Conservation (phyloP, 768 basidiomycete species). For the Tricholoma sp. region DNA sequence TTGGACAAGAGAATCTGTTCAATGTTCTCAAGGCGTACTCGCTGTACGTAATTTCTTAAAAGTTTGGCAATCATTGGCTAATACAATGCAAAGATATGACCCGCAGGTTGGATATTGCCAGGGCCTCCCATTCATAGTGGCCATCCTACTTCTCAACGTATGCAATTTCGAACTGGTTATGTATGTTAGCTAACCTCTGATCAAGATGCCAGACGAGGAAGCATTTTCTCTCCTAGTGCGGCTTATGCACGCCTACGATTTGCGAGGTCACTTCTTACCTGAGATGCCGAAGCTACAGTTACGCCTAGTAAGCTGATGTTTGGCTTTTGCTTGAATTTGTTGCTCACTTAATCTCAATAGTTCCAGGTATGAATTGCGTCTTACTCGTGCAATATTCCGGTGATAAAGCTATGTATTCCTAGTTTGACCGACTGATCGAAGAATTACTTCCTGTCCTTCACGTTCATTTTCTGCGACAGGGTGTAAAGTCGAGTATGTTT, state of each 20-base stretch:
- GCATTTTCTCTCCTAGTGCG: constrained; percentile 94
- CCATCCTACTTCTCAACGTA: constrained; percentile 89
- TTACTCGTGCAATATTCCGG: neutral
- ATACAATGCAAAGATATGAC: constrained; percentile 56
- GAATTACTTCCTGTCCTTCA: constrained; percentile 91
- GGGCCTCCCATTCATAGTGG: constrained; percentile 94
- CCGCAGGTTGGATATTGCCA: constrained; percentile 97
- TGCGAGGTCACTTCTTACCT: constrained; percentile 95
- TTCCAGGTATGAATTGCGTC: constrained; percentile 46
- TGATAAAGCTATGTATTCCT: constrained; percentile 8
- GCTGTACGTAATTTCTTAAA: constrained; percentile 45
- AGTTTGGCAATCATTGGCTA: constrained; percentile 1
- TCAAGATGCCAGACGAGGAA: constrained; percentile 98
- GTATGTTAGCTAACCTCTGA: constrained; percentile 8
- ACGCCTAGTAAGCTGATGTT: constrained; percentile 58
- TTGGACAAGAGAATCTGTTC: constrained; percentile 96
- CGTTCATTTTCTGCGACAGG: constrained; percentile 89
- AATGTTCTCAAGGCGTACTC: constrained; percentile 98
- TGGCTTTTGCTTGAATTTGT: neutral
- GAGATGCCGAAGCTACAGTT: constrained; percentile 98
- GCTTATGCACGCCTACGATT: constrained; percentile 94
- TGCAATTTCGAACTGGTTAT: constrained; percentile 13
- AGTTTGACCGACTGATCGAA: constrained; percentile 95
- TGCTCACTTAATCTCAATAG: constrained; percentile 23
- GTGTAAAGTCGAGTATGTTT: constrained; percentile 97